Base-by-base conservation (phyloP, 257 asterid genomes). In the Nicotiana sylvestris region DNA sequence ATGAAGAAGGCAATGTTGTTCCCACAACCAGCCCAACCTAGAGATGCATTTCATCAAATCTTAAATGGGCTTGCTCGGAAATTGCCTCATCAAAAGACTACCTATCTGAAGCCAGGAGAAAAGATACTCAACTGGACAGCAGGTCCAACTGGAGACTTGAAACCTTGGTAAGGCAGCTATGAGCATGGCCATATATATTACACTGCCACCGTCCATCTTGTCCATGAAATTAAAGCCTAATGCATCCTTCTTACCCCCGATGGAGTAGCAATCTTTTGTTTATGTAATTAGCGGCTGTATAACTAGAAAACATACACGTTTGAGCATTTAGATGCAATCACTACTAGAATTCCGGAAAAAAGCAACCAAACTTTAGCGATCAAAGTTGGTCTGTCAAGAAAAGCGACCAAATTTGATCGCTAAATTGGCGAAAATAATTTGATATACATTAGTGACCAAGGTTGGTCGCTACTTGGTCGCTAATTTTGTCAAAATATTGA, bases 1-100 rank as follows among this genome's bases (percentile, higher is more conserved):
- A 94, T 94, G 97, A 94, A 94, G 82, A 93, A 94, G 84, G 98
- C 98, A 0, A 94, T 94, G 98, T 60, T 94, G n/a, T 94, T 94
- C 29, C 97, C 98, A 3, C 96, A 91, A 65, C 98, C 98, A 4
- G 92, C 90, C 70, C 93, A 91, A 89, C 81, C 92, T 0, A 84
- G 98, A 66, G 96, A 94, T 17, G 97, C 98, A 32, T 94, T 94
- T 86, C 96, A 92, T 57, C 64, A 57, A 57, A 57, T 57, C 64
- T 57, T 57, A 57, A 57, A 57, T 21, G 64, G 64, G 4, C 84
- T 92, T 17, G 95, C 96, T 33, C 98, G 98, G 17, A 92, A 92
- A 85, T 72, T 92, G 85, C 97, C 97, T 0, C 96, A 91, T 25
- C 91, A 88, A 21, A 68, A 76, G 82, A 86, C 86, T 25, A 82